A percentile compares a stretch with the other conserved stretches of the same genome.
Conservation (phyloP, 768 basidiomycete species). For the Termitomyces titanicus region DNA sequence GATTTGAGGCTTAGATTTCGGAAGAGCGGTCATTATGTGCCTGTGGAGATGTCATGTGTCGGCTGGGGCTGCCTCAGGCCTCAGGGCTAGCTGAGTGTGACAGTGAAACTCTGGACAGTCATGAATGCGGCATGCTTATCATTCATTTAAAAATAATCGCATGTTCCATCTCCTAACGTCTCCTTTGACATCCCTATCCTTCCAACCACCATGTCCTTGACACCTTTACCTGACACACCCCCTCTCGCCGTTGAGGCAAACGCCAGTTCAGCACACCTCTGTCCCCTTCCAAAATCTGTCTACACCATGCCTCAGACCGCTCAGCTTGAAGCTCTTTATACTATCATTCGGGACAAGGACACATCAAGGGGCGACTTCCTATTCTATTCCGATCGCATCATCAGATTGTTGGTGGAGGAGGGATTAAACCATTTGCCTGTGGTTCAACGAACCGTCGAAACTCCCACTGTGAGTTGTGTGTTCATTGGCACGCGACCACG, state of each 20-base stretch:
- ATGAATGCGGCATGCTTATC: too few relatives aligned
- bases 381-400: slow-evolving; percentile 93
- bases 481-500: background rate
- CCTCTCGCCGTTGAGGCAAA: slow-evolving; percentile 26
- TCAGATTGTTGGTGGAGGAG: slow-evolving; percentile 75
- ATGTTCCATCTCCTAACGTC: background rate
- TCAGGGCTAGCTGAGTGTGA: too few relatives aligned
- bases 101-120: too few relatives aligned
- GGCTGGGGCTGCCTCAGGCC: too few relatives aligned
- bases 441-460: slow-evolving; percentile 70
- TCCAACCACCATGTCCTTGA: slow-evolving; percentile 12
- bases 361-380: slow-evolving; percentile 93
- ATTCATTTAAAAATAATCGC: background rate
- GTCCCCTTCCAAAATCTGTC: slow-evolving; percentile 73
- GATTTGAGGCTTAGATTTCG: too few relatives aligned
- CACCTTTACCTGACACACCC: slow-evolving; percentile 15
- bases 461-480: slow-evolving; percentile 64
- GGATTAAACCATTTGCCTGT: slow-evolving; percentile 85
- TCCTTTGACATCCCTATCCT: background rate
- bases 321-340: slow-evolving; percentile 93
- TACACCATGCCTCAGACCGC: slow-evolving; percentile 86
- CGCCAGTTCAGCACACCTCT: slow-evolving; percentile 32
- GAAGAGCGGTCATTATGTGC: too few relatives aligned
- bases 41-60: too few relatives aligned
- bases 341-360: slow-evolving; percentile 87